These are phyloP conservation scores for Filosporella fistucella DNA, from an alignment of 495 filamentous ascomycete genomes.

Conservation along the genomic window DNA sequence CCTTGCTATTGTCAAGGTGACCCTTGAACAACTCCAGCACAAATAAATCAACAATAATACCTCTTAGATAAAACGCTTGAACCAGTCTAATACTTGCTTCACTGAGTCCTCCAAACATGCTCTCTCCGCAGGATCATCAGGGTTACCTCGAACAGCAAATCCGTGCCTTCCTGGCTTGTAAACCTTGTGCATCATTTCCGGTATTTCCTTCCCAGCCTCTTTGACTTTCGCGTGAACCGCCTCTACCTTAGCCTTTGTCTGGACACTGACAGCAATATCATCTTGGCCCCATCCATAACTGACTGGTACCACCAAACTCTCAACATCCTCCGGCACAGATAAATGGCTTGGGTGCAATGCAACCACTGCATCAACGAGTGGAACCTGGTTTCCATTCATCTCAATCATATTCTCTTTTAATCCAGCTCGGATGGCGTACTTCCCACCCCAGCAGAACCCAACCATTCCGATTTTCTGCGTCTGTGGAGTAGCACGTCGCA, in stretches of 20 bases:
- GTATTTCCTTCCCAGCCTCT: conserved; percentile 8
- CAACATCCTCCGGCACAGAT: conserved; percentile 33
- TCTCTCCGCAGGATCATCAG: conserved; percentile 26
- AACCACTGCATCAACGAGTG: conserved; percentile 32
- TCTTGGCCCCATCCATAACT: conserved; percentile 33
- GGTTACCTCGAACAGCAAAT: conserved; percentile 32
- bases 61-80: no score
- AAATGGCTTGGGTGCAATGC: conserved; percentile 35
- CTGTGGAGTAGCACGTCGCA: conserved; percentile 13
- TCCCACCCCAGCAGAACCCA: conserved; percentile 61
- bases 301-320: conserved; percentile 31
- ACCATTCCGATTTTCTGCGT: conserved; percentile 38
- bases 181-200: conserved; percentile 29
- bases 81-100: conserved; percentile 29
- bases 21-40: no score
- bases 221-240: conserved; percentile 21
- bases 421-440: conserved; percentile 34
- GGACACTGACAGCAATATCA: conserved; percentile 26
- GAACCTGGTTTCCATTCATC: conserved; percentile 33
- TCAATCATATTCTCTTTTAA: conserved; percentile 28
- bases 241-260: conserved; percentile 26
- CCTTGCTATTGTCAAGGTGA: no score
- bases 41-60: no score
- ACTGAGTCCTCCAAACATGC: conserved; percentile 30
- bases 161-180: conserved; percentile 35